Conservation (phyloP, 2,329 filamentous ascomycete species). For the Fusarium sterilihyphosum region DNA sequence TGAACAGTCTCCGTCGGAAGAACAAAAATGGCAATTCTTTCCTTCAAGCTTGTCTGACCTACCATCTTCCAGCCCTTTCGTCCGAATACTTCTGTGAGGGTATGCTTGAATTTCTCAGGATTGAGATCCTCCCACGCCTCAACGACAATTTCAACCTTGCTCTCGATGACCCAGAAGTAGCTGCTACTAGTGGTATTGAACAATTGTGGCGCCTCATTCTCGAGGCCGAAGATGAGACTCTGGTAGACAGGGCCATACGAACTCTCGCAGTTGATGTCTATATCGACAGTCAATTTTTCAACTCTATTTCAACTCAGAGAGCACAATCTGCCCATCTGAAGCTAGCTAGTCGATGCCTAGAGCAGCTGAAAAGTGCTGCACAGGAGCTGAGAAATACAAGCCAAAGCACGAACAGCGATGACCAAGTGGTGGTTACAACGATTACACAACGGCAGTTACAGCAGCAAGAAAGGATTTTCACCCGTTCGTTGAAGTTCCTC, state of each 20-base stretch:
- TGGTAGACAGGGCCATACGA: slow-evolving; percentile 74
- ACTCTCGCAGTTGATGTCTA: slow-evolving; percentile 78
- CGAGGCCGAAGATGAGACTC: slow-evolving; percentile 69
- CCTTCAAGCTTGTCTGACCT: slow-evolving; percentile 61
- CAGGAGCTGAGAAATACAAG: slow-evolving; percentile 58
- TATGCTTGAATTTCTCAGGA: slow-evolving; percentile 70
- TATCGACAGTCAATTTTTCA: slow-evolving; percentile 65
- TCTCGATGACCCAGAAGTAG: slow-evolving; percentile 61
- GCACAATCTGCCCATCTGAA: slow-evolving; percentile 71
- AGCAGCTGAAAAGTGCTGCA: slow-evolving; percentile 73
- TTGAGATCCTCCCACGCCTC: slow-evolving; percentile 59
- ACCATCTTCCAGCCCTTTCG: slow-evolving; percentile 67
- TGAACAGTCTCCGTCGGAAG: slow-evolving; percentile 61
- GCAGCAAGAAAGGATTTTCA: slow-evolving; percentile 68
- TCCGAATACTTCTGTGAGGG: slow-evolving; percentile 68
- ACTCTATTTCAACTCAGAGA: slow-evolving; percentile 58
- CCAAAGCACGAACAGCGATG: slow-evolving; percentile 57
- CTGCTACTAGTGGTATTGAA: slow-evolving; percentile 67
- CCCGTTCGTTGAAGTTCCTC: slow-evolving; percentile 74
- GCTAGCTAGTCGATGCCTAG: slow-evolving; percentile 78
- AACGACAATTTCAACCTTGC: slow-evolving; percentile 56
- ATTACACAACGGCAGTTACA: slow-evolving; percentile 58
- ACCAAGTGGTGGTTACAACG: slow-evolving; percentile 64
- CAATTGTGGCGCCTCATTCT: slow-evolving; percentile 87
- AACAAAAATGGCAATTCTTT: slow-evolving; percentile 62